phyloP scores from a whole-genome alignment of 1,284 basidiomycete genomes.

The Inonotus obliquus region DNA sequence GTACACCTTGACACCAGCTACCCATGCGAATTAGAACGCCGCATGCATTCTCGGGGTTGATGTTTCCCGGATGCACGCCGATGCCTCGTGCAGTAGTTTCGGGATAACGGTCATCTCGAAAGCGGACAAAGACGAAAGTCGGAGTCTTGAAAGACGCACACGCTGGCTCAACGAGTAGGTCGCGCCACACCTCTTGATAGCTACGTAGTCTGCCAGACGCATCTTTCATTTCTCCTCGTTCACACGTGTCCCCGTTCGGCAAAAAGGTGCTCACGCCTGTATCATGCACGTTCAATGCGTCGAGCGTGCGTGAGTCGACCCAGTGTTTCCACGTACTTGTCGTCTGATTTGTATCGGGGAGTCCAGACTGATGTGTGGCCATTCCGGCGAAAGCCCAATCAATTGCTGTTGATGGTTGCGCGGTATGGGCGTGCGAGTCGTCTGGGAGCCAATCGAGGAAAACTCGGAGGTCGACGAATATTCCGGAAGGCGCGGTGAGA shows the following conservation, averaged over 20 bases:
- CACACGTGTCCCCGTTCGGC: slow-evolving; percentile 10
- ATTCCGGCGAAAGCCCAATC: slow-evolving; percentile 14
- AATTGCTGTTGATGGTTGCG: background rate
- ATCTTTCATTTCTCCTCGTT: slow-evolving; percentile 10
- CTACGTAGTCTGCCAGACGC: background rate
- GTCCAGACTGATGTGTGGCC: background rate
- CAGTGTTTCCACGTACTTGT: slow-evolving; percentile 9
- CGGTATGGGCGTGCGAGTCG: background rate
- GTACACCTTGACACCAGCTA: slow-evolving; percentile 10
- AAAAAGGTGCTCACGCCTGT: background rate
- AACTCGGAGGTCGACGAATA: slow-evolving; percentile 13
- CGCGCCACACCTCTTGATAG: slow-evolving; percentile 15
- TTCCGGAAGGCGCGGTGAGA: slow-evolving; percentile 7
- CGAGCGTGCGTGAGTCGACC: slow-evolving; percentile 10
- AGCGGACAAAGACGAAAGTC: slow-evolving; percentile 2
- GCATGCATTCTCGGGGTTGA: background rate
- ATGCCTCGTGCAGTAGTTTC: background rate
- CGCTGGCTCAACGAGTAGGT: slow-evolving; percentile 1
- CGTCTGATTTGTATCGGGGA: background rate
- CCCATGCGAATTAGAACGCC: slow-evolving; percentile 11
- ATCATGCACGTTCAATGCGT: slow-evolving; percentile 5
- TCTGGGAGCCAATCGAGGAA: background rate
- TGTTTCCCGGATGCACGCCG: background rate
- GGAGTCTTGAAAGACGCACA: background rate
- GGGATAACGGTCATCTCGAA: background rate